These are phyloP conservation scores for Lecanicillium sp. DNA, from an alignment of 2,329 filamentous ascomycete genomes.

Conservation along the genomic window DNA sequence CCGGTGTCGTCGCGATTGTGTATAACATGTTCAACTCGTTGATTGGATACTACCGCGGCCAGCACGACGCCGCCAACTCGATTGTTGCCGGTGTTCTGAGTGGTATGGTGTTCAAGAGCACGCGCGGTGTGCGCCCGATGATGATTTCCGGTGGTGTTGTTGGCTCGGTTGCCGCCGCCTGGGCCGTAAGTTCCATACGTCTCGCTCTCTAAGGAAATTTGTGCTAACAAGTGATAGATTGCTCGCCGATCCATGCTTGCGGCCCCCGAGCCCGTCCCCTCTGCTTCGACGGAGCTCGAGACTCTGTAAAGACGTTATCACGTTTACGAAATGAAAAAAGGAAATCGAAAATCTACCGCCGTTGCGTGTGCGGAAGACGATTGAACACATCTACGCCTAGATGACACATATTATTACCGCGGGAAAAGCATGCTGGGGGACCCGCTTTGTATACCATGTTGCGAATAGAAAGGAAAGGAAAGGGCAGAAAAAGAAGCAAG, in stretches of 20 bases:
- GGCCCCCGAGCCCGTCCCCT: slow-evolving; percentile 25
- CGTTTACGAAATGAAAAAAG: not conserved
- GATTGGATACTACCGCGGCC: slow-evolving; percentile 71
- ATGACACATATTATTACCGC: slow-evolving; percentile 5
- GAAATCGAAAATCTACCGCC: too few species aligned
- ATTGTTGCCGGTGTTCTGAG: slow-evolving; percentile 79
- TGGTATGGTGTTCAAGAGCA: slow-evolving; percentile 96
- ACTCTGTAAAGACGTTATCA: slow-evolving; percentile 9
- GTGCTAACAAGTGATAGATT: slow-evolving; percentile 24
- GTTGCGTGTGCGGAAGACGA: too few species aligned
- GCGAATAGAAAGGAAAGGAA: slow-evolving; percentile 1
- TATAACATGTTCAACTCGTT: slow-evolving; percentile 92
- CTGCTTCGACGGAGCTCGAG: slow-evolving; percentile 14
- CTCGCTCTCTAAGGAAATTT: slow-evolving; percentile 1
- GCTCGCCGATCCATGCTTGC: slow-evolving; percentile 38
- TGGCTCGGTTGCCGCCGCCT: slow-evolving; percentile 74
- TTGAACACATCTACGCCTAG: too few species aligned
- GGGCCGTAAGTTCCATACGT: slow-evolving; percentile 66
- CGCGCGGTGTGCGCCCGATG: slow-evolving; percentile 84
- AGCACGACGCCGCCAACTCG: slow-evolving; percentile 87
- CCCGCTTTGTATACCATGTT: slow-evolving; percentile 10
- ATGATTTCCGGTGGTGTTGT: slow-evolving; percentile 90
- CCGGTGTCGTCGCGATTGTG: slow-evolving; percentile 88
- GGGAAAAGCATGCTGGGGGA: not conserved
- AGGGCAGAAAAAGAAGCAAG: slow-evolving; percentile 3